Base-by-base conservation (phyloP, 208 protist genomes). In the Trypanosoma conorhini region DNA sequence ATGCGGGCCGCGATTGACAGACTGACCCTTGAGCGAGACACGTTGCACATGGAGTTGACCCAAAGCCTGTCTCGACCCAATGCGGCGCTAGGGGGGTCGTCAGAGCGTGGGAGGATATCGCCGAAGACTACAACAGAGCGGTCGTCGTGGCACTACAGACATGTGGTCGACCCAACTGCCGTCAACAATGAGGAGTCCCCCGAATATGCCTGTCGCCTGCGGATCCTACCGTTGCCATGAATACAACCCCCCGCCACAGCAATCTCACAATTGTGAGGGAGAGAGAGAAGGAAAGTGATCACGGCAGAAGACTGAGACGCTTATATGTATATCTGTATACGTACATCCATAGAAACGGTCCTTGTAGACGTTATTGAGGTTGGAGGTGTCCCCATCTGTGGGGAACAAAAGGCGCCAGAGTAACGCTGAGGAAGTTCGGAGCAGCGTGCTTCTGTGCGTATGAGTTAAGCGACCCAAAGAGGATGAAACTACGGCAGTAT, bases 1-100 rank as follows among this genome's bases (percentile, higher is more conserved):
- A 80, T 80, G 75, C 59, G 58, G 38, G 22, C 30, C 2, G 28
- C 26, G 22, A 69, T 80, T 56, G 52, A 68, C 2, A 60, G 35
- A n/a, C 56, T 70, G 10, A 62, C 40, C 1, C 62, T 38, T 26
- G 68, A 80, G 64, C 26, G 67, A n/a, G 52, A 65, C 30, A 38
- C 15, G 24, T 35, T 70, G 26, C 60, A 64, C 17, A 26, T 35
- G 17, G 69, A 74, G 28, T 35, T 70, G 17, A 46, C 35, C 21
- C 10, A 30, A 13, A 17, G 24, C 0, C 31, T 52, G 31, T 24
- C n/a, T 17, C 0, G 50, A 7, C 51, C 19, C 17, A 26, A 21
- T 33, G 17, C 15, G n/a, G 0, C 28, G 26, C 9, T 24, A 15
- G 8, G 12, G 12, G 40, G 15, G 19, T 59, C 12, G 8, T 21